Percentiles rank a stretch among this genome's conserved stretches.
phyloP scores from a whole-genome alignment of 176 grass and related monocot genomes.

The Carex myosuroides region DNA sequence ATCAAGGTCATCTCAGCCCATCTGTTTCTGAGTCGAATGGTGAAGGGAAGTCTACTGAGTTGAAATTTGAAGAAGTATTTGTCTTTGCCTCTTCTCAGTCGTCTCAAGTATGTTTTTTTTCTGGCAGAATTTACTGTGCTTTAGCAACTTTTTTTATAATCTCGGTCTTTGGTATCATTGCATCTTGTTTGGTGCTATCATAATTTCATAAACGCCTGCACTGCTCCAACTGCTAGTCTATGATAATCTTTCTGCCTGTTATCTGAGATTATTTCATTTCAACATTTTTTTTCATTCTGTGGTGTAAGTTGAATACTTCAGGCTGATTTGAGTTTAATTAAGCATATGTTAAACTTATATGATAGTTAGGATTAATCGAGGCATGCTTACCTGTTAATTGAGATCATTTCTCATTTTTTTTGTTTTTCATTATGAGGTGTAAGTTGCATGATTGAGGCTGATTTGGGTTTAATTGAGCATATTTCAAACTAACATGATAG shows the following conservation, averaged over 20 bases:
- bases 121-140: neutral
- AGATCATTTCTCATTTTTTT: neutral
- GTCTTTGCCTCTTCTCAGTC: slow-evolving; percentile 23
- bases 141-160: neutral
- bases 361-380: neutral
- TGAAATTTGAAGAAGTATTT: slow-evolving; percentile 31
- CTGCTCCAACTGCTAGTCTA: neutral
- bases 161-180: neutral
- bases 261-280: neutral
- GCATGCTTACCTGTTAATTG: neutral
- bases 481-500: neutral
- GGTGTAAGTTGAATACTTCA: neutral
- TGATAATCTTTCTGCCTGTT: neutral
- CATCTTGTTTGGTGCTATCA: neutral
- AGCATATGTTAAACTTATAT: neutral
- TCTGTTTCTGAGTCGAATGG: slow-evolving; percentile 26
- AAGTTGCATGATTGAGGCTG: neutral
- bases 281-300: neutral
- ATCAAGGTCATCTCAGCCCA: slow-evolving; percentile 34
- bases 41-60: slow-evolving; percentile 28
- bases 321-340: neutral
- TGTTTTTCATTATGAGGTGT: neutral
- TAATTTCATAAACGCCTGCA: neutral
- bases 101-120: slow-evolving; percentile 11
- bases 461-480: neutral